A percentile compares a stretch with the other conserved stretches of the same genome.
Conservation (phyloP, 2,329 filamentous ascomycete genomes). For the Apiospora koreana region DNA sequence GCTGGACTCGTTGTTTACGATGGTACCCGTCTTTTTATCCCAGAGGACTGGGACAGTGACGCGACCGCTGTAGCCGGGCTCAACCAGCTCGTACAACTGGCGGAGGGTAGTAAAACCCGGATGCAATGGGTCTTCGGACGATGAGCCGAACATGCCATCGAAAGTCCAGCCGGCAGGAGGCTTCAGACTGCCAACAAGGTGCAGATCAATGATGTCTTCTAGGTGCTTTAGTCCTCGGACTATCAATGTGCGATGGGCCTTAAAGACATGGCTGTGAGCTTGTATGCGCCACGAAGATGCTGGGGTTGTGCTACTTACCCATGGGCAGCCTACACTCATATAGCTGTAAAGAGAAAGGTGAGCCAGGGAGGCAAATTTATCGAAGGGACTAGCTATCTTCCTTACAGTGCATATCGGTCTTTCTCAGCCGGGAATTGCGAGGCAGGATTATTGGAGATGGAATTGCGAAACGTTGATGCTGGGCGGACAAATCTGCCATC, state of each 20-base stretch:
- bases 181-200: conserved; percentile 64
- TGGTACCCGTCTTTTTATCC: conserved; percentile 66
- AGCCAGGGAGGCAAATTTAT: background rate
- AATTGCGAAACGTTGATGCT: conserved; percentile 55
- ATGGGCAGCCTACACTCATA: background rate
- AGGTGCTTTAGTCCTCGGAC: conserved; percentile 73
- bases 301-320: background rate
- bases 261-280: background rate
- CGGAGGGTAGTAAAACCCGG: conserved; percentile 63
- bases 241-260: conserved; percentile 74
- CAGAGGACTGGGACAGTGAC: conserved; percentile 76
- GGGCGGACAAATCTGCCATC: conserved; percentile 56
- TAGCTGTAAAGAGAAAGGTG: background rate
- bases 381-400: background rate
- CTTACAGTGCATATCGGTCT: conserved; percentile 59
- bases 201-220: conserved; percentile 67
- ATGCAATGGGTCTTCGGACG: conserved; percentile 62
- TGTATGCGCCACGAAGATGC: background rate
- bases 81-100: conserved; percentile 69
- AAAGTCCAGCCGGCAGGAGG: conserved; percentile 55
- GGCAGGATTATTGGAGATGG: conserved; percentile 50
- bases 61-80: conserved; percentile 67
- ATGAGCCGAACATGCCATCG: conserved; percentile 44
- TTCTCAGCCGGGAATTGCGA: conserved; percentile 59
- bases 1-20: conserved; percentile 81